These are phyloP conservation scores for Ehretia macrophylla DNA, from an alignment of 257 asterid genomes.

Conservation along the genomic window DNA sequence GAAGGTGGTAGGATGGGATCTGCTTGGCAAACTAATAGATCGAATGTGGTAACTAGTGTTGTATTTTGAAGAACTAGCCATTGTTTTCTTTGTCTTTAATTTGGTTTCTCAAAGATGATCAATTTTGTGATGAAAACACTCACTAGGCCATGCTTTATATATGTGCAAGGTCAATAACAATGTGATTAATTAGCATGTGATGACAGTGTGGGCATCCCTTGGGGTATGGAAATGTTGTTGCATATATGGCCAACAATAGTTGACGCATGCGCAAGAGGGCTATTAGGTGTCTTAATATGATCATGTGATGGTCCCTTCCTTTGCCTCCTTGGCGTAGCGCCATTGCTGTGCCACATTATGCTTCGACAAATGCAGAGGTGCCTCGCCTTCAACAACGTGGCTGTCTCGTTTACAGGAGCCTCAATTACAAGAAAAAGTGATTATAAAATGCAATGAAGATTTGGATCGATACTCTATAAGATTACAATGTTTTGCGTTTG, in stretches of 20 bases:
- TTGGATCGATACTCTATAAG: not conserved
- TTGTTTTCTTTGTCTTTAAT: conserved; percentile 1
- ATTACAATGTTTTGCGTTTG: not conserved
- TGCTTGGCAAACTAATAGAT: conserved; percentile 33
- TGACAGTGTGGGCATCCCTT: too few species aligned
- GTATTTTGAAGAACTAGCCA: conserved; percentile 27
- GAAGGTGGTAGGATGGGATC: conserved; percentile 32
- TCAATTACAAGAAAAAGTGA: conserved; percentile 6
- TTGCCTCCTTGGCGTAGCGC: conserved; percentile 3
- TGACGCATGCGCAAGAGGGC: not conserved
- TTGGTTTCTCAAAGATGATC: conserved; percentile 1
- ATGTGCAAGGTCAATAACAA: not conserved
- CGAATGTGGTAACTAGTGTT: conserved; percentile 8
- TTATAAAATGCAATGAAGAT: conserved; percentile 6
- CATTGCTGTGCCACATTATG: conserved; percentile 10
- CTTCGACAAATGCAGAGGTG: not conserved
- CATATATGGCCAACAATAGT: too few species aligned
- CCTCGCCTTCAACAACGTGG: conserved; percentile 15
- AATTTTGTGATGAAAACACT: not conserved
- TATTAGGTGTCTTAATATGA: not conserved
- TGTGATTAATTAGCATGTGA: conserved; percentile 18
- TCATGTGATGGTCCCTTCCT: too few species aligned
- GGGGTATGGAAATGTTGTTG: too few species aligned
- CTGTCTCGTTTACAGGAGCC: conserved; percentile 20
- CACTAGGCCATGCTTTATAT: conserved; percentile 6